Evolutionary conservation across 768 basidiomycete genomes (phyloP).

Genomic region (Kwoniella sp.): DNA sequence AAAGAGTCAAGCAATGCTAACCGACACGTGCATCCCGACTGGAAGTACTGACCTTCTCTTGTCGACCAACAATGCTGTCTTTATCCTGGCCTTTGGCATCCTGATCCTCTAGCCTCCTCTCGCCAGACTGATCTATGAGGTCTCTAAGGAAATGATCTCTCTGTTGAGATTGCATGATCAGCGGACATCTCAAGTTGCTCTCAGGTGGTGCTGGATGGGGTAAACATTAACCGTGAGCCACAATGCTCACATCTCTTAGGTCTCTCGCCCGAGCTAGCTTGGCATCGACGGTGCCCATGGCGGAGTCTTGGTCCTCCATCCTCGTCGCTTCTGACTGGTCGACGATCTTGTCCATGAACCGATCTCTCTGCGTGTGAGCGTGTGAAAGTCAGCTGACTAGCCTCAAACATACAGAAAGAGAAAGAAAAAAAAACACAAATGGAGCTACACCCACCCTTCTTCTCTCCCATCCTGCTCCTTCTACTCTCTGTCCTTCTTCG

Average conservation of each 20-base stretch:
- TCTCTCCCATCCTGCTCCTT: conserved; percentile 25
- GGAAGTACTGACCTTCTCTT: conserved; percentile 26
- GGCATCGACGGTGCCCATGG: conserved; percentile 20
- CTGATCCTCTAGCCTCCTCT: conserved; percentile 33
- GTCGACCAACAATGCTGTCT: not conserved
- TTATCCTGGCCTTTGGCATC: conserved; percentile 14
- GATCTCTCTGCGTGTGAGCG: conserved; percentile 23
- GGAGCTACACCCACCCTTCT: conserved; percentile 20
- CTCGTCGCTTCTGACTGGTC: conserved; percentile 25
- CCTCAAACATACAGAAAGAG: not conserved
- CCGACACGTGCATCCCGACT: too few species aligned
- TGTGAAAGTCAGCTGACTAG: not conserved
- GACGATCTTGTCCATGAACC: conserved; percentile 25
- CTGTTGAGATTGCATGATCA: conserved; percentile 30
- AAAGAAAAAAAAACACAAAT: not conserved
- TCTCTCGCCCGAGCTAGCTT: conserved; percentile 41
- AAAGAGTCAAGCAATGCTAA: too few species aligned
- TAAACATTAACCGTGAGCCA: too few species aligned
- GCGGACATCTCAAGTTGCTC: too few species aligned
- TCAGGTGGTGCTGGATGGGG: too few species aligned
- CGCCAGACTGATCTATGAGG: conserved; percentile 35
- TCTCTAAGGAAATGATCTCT: conserved; percentile 39
- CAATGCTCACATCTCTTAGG: conserved; percentile 38
- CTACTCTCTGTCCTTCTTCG: conserved; percentile 34
- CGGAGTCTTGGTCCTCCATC: conserved; percentile 33